Percentiles rank a stretch among this genome's conserved stretches.
These are phyloP conservation scores for Pyrenophora seminiperda DNA, from an alignment of 2,329 filamentous ascomycete genomes.

Conservation along the genomic window DNA sequence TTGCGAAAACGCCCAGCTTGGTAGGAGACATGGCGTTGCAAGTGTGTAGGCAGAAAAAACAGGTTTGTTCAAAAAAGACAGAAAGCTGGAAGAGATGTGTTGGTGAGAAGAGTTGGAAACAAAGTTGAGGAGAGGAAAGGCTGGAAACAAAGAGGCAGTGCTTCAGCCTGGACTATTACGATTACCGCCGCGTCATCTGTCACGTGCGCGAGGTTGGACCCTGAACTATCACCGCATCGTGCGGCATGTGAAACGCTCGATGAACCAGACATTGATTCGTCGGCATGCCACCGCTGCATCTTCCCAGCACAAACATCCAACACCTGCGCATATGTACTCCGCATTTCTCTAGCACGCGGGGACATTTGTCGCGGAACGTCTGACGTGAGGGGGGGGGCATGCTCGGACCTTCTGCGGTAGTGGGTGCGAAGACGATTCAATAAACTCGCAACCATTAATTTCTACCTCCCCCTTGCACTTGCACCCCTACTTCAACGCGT, in stretches of 20 bases:
- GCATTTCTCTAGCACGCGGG: too few species aligned
- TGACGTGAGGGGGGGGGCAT: too few species aligned
- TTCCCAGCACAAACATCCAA: neutral
- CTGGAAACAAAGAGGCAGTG: conserved; percentile 20
- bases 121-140: conserved; percentile 15
- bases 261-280: conserved; percentile 1
- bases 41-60: conserved; percentile 21
- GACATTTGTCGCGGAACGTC: too few species aligned
- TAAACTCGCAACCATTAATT: too few species aligned
- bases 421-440: too few species aligned
- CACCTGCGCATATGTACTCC: too few species aligned
- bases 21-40: conserved; percentile 37
- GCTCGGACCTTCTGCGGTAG: too few species aligned
- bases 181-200: conserved; percentile 16
- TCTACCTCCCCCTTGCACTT: too few species aligned
- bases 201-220: conserved; percentile 14
- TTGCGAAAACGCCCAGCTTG: conserved; percentile 41
- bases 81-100: conserved; percentile 16
- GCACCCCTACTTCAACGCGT: too few species aligned
- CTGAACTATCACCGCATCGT: conserved; percentile 14
- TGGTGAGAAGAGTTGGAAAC: too few species aligned
- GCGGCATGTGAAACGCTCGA: conserved; percentile 13
- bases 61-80: conserved; percentile 12
- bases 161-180: conserved; percentile 13
- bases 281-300: neutral